Evolutionary conservation across 306 rosid species (phyloP).

Genomic region (Prunus campanulata): DNA sequence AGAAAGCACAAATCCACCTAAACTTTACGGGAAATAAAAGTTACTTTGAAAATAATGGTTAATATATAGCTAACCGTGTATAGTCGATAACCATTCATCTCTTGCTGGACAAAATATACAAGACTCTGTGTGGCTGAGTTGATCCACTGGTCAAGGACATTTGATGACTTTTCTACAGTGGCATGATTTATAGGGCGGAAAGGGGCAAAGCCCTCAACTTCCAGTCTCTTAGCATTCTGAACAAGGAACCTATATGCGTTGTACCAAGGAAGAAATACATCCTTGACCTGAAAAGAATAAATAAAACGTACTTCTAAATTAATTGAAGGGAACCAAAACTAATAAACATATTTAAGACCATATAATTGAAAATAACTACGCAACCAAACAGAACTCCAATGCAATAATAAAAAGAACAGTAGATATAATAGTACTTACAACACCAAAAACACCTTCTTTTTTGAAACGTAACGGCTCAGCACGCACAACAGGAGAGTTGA

Average conservation of each 20-base stretch:
- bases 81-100: constrained; percentile 86
- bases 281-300: too few relatives aligned
- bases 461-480: constrained; percentile 92
- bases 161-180: constrained; percentile 65
- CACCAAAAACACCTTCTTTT: constrained; percentile 97
- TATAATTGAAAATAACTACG: neutral
- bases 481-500: constrained; percentile 96
- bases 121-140: constrained; percentile 25
- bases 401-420: neutral
- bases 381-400: neutral
- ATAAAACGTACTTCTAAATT: neutral
- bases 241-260: too few relatives aligned
- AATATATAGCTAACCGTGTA: constrained; percentile 36
- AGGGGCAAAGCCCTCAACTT: constrained; percentile 71
- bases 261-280: too few relatives aligned
- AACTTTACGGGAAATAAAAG: too few relatives aligned
- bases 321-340: neutral
- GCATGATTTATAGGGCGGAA: constrained; percentile 64
- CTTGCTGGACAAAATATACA: constrained; percentile 81
- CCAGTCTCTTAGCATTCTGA: too few relatives aligned
- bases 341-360: neutral
- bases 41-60: too few relatives aligned
- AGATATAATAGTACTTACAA: constrained; percentile 56
- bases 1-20: too few relatives aligned
- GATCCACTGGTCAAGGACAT: constrained; percentile 34